Percentiles rank a stretch among this genome's conserved stretches.
phyloP scores from a whole-genome alignment of 495 filamentous ascomycete species.

The Xylaria sp. region DNA sequence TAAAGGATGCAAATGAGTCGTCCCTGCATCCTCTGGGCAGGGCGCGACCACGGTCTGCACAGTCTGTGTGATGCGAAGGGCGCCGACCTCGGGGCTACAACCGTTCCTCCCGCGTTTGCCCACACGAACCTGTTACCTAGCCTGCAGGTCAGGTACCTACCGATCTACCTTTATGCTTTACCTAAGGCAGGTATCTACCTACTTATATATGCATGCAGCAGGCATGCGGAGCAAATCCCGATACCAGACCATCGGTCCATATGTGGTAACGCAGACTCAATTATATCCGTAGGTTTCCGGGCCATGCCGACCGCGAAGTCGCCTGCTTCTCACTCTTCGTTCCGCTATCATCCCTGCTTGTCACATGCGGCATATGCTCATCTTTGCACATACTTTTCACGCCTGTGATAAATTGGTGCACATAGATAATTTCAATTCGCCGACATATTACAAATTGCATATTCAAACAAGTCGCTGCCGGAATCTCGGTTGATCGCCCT shows the following conservation, averaged over 20 bases:
- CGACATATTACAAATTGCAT: neutral
- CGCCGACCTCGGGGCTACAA: constrained; percentile 15
- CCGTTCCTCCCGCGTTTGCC: no score
- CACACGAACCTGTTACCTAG: no score
- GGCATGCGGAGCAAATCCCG: neutral
- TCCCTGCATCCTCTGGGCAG: neutral
- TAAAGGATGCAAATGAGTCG: neutral
- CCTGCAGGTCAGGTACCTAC: no score
- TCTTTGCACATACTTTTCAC: neutral
- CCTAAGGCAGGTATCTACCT: neutral
- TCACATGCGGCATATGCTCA: neutral
- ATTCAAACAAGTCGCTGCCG: neutral
- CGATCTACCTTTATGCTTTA: no score
- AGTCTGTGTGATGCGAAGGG: neutral
- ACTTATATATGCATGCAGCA: neutral
- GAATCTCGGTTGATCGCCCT: neutral
- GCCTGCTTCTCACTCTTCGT: neutral
- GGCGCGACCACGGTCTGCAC: neutral
- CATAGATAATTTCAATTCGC: neutral
- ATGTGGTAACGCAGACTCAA: no score
- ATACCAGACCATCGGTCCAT: neutral
- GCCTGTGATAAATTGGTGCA: neutral
- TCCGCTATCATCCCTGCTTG: constrained; percentile 10
- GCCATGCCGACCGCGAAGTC: constrained; percentile 1
- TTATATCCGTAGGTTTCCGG: constrained; percentile 20